Conservation (phyloP, 2,329 filamentous ascomycete species). For the Anisogramma anomala region DNA sequence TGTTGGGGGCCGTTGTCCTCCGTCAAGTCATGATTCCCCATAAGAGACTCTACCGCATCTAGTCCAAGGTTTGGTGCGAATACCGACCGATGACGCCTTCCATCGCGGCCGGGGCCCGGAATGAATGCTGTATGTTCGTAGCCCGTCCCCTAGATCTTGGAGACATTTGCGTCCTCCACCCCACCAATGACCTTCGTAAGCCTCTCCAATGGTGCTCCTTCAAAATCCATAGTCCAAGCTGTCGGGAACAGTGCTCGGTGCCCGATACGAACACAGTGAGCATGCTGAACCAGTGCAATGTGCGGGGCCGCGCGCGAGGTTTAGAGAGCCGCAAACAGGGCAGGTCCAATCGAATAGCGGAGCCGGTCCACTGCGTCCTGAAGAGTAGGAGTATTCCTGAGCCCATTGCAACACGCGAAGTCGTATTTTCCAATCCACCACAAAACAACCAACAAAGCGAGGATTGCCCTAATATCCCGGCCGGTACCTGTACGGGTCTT, state of each 20-base stretch:
- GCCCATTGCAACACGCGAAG: neutral
- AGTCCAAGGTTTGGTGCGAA: no score
- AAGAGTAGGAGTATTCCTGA: neutral
- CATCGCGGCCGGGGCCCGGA: no score
- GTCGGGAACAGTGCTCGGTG: neutral
- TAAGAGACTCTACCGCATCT: no score
- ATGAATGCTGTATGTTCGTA: no score
- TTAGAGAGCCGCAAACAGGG: neutral
- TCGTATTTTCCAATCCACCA: neutral
- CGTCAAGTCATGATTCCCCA: no score
- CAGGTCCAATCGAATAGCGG: neutral
- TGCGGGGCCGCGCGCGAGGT: neutral
- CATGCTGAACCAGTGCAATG: neutral
- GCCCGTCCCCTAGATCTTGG: no score
- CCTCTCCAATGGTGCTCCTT: neutral
- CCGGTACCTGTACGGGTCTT: slow-evolving; percentile 13
- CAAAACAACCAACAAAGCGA: neutral
- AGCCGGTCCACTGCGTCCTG: neutral
- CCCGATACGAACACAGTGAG: neutral
- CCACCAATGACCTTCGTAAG: no score
- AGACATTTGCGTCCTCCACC: no score
- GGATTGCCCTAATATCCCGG: slow-evolving; percentile 6
- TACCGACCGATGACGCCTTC: no score
- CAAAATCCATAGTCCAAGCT: neutral
- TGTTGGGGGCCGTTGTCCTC: no score